phyloP scores from a whole-genome alignment of 345 rosid genomes.

The Excoecaria agallocha region DNA sequence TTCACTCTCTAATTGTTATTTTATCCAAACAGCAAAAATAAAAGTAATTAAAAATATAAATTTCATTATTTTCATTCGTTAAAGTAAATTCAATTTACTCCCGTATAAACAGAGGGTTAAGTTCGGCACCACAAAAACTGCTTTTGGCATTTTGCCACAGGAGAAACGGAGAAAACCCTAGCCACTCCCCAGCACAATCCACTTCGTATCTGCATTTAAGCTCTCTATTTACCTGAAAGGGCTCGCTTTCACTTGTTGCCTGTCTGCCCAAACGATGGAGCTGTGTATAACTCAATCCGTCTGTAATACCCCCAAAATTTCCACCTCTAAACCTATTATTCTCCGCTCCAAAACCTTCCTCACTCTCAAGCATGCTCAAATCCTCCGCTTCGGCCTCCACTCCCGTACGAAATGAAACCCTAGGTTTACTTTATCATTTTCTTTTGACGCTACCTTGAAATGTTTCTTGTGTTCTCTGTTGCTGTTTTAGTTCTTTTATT shows the following conservation, averaged over 20 bases:
- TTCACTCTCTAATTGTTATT: too few relatives aligned
- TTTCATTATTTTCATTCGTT: too few relatives aligned
- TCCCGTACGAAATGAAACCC: conserved; percentile 41
- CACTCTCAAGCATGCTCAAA: conserved; percentile 18
- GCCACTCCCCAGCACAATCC: neutral
- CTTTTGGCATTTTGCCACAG: too few relatives aligned
- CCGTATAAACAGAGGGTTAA: too few relatives aligned
- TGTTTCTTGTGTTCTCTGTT: neutral
- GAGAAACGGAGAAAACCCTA: neutral
- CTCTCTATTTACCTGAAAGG: too few relatives aligned
- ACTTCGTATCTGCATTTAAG: neutral
- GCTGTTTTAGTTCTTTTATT: neutral
- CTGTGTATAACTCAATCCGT: conserved; percentile 31
- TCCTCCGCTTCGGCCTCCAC: conserved; percentile 14
- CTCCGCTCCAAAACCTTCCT: conserved; percentile 23
- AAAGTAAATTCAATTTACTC: too few relatives aligned
- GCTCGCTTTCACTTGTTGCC: neutral
- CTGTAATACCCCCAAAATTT: conserved; percentile 26
- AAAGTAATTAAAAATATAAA: too few relatives aligned
- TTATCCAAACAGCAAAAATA: too few relatives aligned
- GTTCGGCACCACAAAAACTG: too few relatives aligned
- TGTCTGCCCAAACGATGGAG: conserved; percentile 36
- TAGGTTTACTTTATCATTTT: conserved; percentile 21
- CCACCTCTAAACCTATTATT: conserved; percentile 14
- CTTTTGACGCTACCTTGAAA: neutral